Evolutionary conservation across 495 filamentous ascomycete species (phyloP).

Genomic region (Aspergillus bertholletiae): DNA sequence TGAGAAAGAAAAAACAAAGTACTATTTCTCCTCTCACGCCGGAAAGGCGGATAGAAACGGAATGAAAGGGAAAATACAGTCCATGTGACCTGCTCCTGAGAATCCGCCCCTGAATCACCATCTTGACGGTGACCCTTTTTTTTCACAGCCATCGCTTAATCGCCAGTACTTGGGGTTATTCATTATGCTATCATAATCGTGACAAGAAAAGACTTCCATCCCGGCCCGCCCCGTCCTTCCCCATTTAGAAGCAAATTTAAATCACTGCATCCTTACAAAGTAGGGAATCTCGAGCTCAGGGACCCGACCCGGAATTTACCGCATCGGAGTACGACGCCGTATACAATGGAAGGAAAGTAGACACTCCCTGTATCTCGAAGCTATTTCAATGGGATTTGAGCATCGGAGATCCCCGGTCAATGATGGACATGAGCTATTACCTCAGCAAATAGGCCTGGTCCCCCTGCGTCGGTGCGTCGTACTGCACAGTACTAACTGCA

Average conservation of each 20-base stretch:
- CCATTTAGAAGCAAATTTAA: neutral
- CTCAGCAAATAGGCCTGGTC: neutral
- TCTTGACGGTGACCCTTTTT: neutral
- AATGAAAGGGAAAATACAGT: neutral
- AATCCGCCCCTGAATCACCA: neutral
- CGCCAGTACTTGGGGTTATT: too few relatives aligned
- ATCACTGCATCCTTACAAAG: too few relatives aligned
- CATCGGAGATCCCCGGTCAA: neutral
- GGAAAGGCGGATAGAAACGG: neutral
- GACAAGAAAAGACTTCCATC: neutral
- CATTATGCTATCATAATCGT: neutral
- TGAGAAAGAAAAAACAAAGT: too few relatives aligned
- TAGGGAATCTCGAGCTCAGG: too few relatives aligned
- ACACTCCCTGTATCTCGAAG: too few relatives aligned
- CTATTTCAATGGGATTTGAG: neutral
- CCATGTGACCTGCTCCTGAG: neutral
- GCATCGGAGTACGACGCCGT: neutral
- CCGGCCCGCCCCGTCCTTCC: neutral
- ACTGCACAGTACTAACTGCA: neutral
- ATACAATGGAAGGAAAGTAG: neutral
- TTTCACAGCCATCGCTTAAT: too few relatives aligned
- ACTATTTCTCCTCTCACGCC: too few relatives aligned
- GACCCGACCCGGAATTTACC: neutral
- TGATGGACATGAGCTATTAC: neutral
- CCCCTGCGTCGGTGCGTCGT: neutral